These are phyloP conservation scores for Aristolochia californica DNA, from an alignment of 164 flowering plant species.

Conservation along the genomic window DNA sequence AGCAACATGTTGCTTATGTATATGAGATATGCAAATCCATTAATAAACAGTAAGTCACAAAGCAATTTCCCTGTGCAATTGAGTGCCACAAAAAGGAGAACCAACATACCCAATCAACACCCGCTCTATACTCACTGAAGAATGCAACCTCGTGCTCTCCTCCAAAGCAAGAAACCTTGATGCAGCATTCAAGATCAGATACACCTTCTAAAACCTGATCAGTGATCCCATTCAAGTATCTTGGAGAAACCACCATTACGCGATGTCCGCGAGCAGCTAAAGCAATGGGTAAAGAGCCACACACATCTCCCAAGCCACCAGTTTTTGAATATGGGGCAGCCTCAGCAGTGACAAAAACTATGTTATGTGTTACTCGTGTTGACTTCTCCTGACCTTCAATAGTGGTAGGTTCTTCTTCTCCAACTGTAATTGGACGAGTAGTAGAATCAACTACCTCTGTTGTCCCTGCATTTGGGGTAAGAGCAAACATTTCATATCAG, in stretches of 20 bases:
- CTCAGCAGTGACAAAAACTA: constrained; percentile 80
- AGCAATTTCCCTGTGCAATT: no score
- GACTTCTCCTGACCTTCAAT: constrained; percentile 21
- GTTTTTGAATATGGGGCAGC: constrained; percentile 95
- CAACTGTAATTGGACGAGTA: background rate
- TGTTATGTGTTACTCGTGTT: constrained; percentile 31
- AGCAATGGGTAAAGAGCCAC: constrained; percentile 89
- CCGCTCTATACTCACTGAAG: constrained; percentile 74
- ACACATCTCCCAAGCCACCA: constrained; percentile 95
- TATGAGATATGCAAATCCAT: background rate
- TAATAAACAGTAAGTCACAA: background rate
- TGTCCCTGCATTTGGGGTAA: no score
- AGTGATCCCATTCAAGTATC: constrained; percentile 54
- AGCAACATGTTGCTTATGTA: no score
- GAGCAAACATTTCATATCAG: no score
- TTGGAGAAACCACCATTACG: constrained; percentile 91
- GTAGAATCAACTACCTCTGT: no score
- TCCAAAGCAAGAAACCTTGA: constrained; percentile 62
- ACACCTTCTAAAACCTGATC: constrained; percentile 44
- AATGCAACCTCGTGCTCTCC: constrained; percentile 68
- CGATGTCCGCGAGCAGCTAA: constrained; percentile 81
- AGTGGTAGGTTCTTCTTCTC: constrained; percentile 10
- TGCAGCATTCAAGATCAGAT: constrained; percentile 28
- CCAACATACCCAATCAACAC: constrained; percentile 87
- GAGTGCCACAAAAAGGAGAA: no score